Evolutionary conservation across 352 stramenopile species (phyloP), one percentile per base, ranked within the genome.

Genomic region (Phytopythium aichiense): DNA sequence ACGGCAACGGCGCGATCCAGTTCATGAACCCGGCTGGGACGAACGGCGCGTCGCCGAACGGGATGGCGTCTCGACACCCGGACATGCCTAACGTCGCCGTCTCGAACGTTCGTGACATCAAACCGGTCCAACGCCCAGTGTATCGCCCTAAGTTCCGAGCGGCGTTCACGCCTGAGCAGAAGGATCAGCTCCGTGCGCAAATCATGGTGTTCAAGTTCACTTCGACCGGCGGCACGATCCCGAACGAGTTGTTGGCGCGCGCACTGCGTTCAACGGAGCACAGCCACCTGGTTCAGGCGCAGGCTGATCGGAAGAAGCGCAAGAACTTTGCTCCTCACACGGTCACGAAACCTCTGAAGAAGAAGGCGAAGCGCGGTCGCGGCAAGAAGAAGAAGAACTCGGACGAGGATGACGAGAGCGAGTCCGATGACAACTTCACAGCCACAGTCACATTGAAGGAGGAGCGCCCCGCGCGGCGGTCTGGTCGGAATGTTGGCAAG

Each of bases 161-260:
- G 31, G 80, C 71, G 7, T 95, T 94, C 56, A 81, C 84, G 13
- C 71, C 73, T 22, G 87, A 95, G 58, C 87, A 95, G 57, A 96
- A 96, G 61, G 88, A 96, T 55, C 88, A 96, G 35, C 58, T 96
- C 15, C 83, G 88, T 56, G 84, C 88, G 38, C 88, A 96, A 61
- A 96, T 96, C 66, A 95, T 96, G 86, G 84, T 94, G 56, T 96
- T 96, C 71, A 96, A 96, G 59, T 95, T 91, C 66, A 91, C 84
- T 22, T 90, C 85, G 6, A 93, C 80, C 6, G 87, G 84, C 18
- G 82, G 79, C 20, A 80, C 75, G 2, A 95, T 95, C 53, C 79
- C 86, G 31, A 89, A 86, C 31, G 84, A 94, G 23, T 74, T 92
- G 62, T 62, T 94, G 18, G 75, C 67, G 23, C 76, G 84, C 23